Base-by-base conservation (phyloP, 2,329 filamentous ascomycete species). In the Neoarthrinium moseri region DNA sequence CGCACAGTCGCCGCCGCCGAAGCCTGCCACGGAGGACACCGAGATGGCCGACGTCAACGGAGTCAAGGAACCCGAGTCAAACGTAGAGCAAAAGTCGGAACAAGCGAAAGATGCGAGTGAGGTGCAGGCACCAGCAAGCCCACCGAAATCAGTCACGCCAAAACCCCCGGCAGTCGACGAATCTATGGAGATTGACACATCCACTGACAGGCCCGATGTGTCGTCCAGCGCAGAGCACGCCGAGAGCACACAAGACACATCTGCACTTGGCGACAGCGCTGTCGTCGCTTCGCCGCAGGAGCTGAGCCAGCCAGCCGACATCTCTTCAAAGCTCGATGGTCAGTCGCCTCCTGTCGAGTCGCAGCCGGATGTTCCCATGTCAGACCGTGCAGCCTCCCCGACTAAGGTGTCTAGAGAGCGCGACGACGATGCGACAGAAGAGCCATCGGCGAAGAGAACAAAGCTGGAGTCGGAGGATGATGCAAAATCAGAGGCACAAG, bases 361-460 rank as follows among this genome's bases (percentile, higher is more conserved):
- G 7, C 53, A 59, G 22, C n/a, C n/a, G n/a, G 51, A 59, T 38
- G 56, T 44, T 26, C 37, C 51, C 7, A 57, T 56, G 54, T 40
- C 50, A 8, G 59, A 59, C n/a, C 50, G 52, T 22, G 46, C 57
- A 23, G 39, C 52, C 46, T 54, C 61, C 1, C 56, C 56, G 13
- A 27, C 41, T 4, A 92, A 91, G 67, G 61, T 86, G 11, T 76
- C 89, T 2, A 83, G 89, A 10, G 86, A 85, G 54, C 84, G 91
- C 12, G 90, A 95, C 48, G 84, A 90, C 4, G 90, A 95, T 52
- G 72, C 73, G 1, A 70, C 70, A 12, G 72, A 73, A 10, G 80
- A 89, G 52, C 90, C 86, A 43, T 80, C 81, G 13, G 80, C 90
- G 1, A 96, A 96, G 72, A 84, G 91, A 21, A 82, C 88, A 29